These are phyloP conservation scores for Coleophoma eucalyptorum DNA, from an alignment of 2,329 filamentous ascomycete species.

Conservation along the genomic window DNA sequence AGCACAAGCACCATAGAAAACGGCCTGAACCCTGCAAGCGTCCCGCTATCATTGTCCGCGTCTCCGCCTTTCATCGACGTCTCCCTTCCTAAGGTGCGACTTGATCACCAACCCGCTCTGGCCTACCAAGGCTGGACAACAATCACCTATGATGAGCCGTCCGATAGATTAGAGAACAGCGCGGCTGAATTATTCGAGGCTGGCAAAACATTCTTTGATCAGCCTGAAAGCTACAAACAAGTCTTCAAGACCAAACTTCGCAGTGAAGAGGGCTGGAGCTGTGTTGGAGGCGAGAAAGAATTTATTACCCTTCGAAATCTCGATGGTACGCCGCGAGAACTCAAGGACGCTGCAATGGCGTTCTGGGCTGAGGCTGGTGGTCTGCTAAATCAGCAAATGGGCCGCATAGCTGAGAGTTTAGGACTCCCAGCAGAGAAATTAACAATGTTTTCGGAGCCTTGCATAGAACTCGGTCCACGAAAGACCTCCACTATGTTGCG, in stretches of 20 bases:
- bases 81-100: constrained; percentile 11
- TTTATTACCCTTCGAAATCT: constrained; percentile 20
- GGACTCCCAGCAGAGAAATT: constrained; percentile 15
- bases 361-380: constrained; percentile 16
- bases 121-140: constrained; percentile 20
- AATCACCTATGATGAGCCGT: constrained; percentile 7
- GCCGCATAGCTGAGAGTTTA: constrained; percentile 15
- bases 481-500: constrained; percentile 20
- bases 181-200: constrained; percentile 15
- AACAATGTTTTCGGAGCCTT: constrained; percentile 17
- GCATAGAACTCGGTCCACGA: constrained; percentile 7
- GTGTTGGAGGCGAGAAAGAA: constrained; percentile 22
- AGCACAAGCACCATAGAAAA: not conserved
- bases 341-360: constrained; percentile 11
- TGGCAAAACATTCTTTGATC: constrained; percentile 18
- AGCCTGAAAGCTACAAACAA: constrained; percentile 15
- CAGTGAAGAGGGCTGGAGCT: constrained; percentile 20
- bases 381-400: constrained; percentile 14
- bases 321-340: constrained; percentile 9
- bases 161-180: constrained; percentile 11
- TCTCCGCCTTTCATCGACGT: constrained; percentile 4
- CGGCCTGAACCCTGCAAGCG: not conserved
- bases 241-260: constrained; percentile 13
- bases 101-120: constrained; percentile 12
- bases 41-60: not conserved